Conservation (phyloP, 805 yeast species). For the Lachancea lanzarotensis region DNA sequence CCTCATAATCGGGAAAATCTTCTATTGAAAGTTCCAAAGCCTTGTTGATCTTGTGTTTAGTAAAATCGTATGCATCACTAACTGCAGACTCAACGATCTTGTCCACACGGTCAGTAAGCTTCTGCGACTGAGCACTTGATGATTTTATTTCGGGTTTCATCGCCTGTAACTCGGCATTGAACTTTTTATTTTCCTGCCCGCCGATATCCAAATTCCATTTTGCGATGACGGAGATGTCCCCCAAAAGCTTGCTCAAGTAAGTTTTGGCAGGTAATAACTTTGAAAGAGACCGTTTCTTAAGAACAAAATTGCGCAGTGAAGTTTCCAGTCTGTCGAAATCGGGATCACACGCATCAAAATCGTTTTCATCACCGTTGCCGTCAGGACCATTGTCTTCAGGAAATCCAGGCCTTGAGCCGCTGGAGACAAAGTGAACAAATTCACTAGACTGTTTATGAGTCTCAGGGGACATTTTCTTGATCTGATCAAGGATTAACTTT, state of each 20-base stretch:
- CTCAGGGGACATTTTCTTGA: slow-evolving; percentile 79
- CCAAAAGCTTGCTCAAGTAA: slow-evolving; percentile 62
- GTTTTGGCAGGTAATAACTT: slow-evolving; percentile 90
- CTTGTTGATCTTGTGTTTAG: slow-evolving; percentile 45
- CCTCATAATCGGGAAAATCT: slow-evolving; percentile 45
- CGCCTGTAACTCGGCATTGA: slow-evolving; percentile 44
- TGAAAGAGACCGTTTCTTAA: slow-evolving; percentile 83
- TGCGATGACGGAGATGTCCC: slow-evolving; percentile 58
- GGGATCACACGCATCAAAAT: slow-evolving; percentile 40
- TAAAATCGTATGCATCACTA: slow-evolving; percentile 50
- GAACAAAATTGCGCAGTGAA: slow-evolving; percentile 73
- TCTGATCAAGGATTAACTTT: slow-evolving; percentile 73
- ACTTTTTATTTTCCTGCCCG: slow-evolving; percentile 41
- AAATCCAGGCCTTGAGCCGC: slow-evolving; percentile 42
- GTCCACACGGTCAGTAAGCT: slow-evolving; percentile 54
- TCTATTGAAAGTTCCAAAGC: slow-evolving; percentile 40
- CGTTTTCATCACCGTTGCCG: slow-evolving; percentile 27
- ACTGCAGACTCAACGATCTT: slow-evolving; percentile 55
- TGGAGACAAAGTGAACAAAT: slow-evolving; percentile 87
- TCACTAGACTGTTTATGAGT: slow-evolving; percentile 83
- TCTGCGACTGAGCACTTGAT: slow-evolving; percentile 44
- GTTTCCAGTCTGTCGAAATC: slow-evolving; percentile 82
- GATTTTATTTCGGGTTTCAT: slow-evolving; percentile 61
- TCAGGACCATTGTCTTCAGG: slow-evolving; percentile 33
- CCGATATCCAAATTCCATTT: slow-evolving; percentile 54